These are phyloP conservation scores for Paraglomus occultum DNA, from an alignment of 192 early-diverging fungal species.

Conservation along the genomic window DNA sequence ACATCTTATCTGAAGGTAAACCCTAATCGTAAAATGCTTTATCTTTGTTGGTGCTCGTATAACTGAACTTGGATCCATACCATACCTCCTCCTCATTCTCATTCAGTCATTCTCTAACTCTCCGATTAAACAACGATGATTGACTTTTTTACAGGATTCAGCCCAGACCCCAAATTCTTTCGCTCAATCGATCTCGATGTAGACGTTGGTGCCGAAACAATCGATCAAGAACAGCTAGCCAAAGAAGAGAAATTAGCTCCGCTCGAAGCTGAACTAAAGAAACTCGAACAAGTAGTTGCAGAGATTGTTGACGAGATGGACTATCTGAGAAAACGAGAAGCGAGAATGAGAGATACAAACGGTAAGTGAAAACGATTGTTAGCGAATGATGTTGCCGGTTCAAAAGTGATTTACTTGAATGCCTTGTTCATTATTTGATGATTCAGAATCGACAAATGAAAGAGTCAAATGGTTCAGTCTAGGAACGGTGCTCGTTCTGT, in stretches of 20 bases:
- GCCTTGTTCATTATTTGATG: background rate
- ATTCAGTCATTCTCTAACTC: constrained; percentile 16
- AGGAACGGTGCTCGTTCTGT: constrained; percentile 68
- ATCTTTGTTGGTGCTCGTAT: too few relatives aligned
- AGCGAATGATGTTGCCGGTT: background rate
- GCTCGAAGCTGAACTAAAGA: constrained; percentile 82
- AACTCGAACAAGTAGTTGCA: constrained; percentile 72
- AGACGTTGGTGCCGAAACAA: constrained; percentile 82
- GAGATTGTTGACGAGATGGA: constrained; percentile 87
- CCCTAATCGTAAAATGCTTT: background rate
- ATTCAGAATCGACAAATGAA: constrained; percentile 82
- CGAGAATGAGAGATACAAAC: constrained; percentile 84
- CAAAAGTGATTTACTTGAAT: background rate
- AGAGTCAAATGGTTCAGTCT: constrained; percentile 82
- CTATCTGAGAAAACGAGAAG: constrained; percentile 76
- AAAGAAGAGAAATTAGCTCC: constrained; percentile 82
- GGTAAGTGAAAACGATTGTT: constrained; percentile 44
- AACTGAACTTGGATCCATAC: constrained; percentile 34
- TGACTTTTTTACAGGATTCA: constrained; percentile 39
- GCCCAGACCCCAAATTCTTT: constrained; percentile 49
- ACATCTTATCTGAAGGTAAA: constrained; percentile 59
- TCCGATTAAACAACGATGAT: background rate
- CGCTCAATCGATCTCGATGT: constrained; percentile 74
- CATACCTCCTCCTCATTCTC: too few relatives aligned
- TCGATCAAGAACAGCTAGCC: constrained; percentile 67